Evolutionary conservation across 257 asterid genomes (phyloP), one percentile per base, ranked within the genome.

Genomic region (Gentiana straminea): DNA sequence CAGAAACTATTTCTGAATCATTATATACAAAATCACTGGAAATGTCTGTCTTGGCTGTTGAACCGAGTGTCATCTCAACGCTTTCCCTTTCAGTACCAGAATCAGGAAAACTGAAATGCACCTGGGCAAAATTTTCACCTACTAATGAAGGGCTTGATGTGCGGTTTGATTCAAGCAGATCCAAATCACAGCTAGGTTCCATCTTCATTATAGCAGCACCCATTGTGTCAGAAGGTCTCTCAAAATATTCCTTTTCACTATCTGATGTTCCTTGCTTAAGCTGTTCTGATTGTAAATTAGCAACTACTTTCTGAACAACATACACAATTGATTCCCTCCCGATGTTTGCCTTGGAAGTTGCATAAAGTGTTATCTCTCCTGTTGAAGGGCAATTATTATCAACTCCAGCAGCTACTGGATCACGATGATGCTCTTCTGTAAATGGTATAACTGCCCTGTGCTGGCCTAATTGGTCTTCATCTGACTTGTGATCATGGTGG

Each of bases 161-260:
- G 56, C 68, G 43, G 64, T 61, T 70, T 24, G 11, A 69, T 59
- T 55, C 93, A 62, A 57, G 33, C 59, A 68, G 41, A 57, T 62
- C 71, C 32, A 60, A 54, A 58, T 55, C 13, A 39, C 50, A 51
- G 47, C 52, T 53, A 62, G 38, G 54, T 68, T 67, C 73, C 51
- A 24, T 24, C 24, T 58, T 70, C 53, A 44, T 49, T 51, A 67
- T 70, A 36, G 63, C 70, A 69, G 13, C 62, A 64, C 67, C 50
- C 64, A 41, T 52, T 15, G 57, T 35, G 58, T 73, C 57, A 52
- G 33, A 54, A 54, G 55, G 64, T 52, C 63, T 72, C 58, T 60
- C 79, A 67, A 70, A 68, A 64, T 57, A 60, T 64, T 64, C 77
- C 52, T 68, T 68, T 57, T 50, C 50, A 60, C 59, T 55, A 54